phyloP scores from a whole-genome alignment of 2,329 filamentous ascomycete genomes.

The Curvularia eragrostidis region DNA sequence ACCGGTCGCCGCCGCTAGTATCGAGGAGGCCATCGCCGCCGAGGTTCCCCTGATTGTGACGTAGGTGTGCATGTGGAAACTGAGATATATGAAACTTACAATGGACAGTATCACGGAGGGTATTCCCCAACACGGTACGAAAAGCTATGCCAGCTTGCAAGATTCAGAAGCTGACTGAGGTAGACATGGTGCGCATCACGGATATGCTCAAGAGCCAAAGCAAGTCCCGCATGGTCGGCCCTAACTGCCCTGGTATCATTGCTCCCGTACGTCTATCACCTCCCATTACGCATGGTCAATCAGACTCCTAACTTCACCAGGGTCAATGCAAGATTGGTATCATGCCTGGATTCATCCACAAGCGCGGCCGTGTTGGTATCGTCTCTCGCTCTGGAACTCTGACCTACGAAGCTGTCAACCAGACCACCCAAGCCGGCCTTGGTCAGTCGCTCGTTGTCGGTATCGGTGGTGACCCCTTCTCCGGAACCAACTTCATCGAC shows the following conservation, averaged over 20 bases:
- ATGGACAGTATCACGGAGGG: conserved; percentile 82
- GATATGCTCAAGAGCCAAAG: conserved; percentile 95
- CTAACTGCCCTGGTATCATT: conserved; percentile 98
- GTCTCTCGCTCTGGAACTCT: conserved; percentile 97
- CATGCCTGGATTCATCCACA: conserved; percentile 99
- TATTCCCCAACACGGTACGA: conserved; percentile 91
- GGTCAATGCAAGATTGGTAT: conserved; percentile 99
- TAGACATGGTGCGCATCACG: conserved; percentile 99
- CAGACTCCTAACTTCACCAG: conserved; percentile 45
- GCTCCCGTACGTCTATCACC: conserved; percentile 62
- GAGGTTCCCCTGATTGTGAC: conserved; percentile 96
- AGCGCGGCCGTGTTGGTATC: conserved; percentile 97
- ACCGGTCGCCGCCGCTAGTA: conserved; percentile 88
- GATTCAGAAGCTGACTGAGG: conserved; percentile 25
- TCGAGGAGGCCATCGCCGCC: conserved; percentile 92
- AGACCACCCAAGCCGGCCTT: conserved; percentile 95
- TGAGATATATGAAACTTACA: conserved; percentile 35
- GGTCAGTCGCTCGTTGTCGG: conserved; percentile 98
- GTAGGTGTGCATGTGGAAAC: conserved; percentile 49
- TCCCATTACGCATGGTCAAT: conserved; percentile 1
- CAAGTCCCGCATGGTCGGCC: conserved; percentile 95
- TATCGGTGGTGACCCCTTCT: conserved; percentile 98
- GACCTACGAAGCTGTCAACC: conserved; percentile 99
- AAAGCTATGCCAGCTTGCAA: neutral
- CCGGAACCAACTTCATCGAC: conserved; percentile 99